Percentiles rank a stretch among this genome's conserved stretches.
phyloP scores from a whole-genome alignment of 2,329 filamentous ascomycete genomes.

The Macrophomina tecta region DNA sequence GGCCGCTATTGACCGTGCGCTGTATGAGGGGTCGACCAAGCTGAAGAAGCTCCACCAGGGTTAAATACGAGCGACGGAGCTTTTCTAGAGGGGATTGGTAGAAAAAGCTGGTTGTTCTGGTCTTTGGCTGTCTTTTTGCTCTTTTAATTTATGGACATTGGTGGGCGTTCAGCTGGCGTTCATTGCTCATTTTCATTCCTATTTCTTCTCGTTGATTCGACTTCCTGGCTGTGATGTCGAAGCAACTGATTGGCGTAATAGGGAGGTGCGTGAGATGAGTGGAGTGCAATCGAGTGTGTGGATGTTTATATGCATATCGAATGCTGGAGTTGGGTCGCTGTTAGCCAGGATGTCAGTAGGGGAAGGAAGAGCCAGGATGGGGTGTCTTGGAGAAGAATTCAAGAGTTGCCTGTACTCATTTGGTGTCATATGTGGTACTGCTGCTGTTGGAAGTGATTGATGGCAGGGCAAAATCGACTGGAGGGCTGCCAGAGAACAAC shows the following conservation, averaged over 20 bases:
- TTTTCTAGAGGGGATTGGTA: background rate
- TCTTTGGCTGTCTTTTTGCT: background rate
- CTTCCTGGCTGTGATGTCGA: background rate
- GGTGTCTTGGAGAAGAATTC: background rate
- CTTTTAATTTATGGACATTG: background rate
- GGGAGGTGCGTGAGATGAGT: background rate
- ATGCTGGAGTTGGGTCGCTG: background rate
- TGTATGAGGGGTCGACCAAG: slow-evolving; percentile 86
- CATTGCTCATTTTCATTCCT: background rate
- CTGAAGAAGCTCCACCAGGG: slow-evolving; percentile 83
- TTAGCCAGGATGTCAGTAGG: background rate
- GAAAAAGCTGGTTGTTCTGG: background rate
- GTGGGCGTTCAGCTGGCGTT: background rate
- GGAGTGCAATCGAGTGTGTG: background rate
- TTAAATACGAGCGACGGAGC: slow-evolving; percentile 41
- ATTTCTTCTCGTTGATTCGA: background rate
- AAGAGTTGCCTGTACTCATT: background rate
- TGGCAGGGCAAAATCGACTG: background rate
- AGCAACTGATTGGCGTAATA: background rate
- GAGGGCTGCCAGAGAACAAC: background rate
- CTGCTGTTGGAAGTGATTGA: background rate
- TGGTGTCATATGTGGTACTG: too few species aligned
- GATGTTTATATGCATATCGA: background rate
- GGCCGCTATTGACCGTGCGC: slow-evolving; percentile 85
- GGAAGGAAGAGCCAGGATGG: background rate